Percentiles rank a stretch among this genome's conserved stretches.
These are phyloP conservation scores for Populus tomentosa DNA, from an alignment of 441 rosid species.

Conservation along the genomic window DNA sequence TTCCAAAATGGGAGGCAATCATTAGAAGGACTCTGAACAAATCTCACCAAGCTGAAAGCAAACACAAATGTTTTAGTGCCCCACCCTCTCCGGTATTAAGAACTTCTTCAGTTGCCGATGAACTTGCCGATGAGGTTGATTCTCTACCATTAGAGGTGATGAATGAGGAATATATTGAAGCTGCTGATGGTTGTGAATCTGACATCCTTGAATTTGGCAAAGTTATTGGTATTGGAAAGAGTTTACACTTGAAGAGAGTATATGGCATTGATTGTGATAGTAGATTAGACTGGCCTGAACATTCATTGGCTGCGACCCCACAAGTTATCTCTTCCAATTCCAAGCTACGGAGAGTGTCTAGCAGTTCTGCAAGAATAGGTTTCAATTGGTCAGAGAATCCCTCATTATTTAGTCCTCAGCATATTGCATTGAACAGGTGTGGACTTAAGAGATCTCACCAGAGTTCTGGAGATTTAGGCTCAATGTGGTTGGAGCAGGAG, in stretches of 20 bases:
- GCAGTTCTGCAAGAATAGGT: conserved; percentile 73
- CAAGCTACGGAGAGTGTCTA: conserved; percentile 59
- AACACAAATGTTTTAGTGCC: conserved; percentile 77
- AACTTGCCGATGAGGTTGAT: conserved; percentile 57
- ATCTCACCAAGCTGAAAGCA: conserved; percentile 45
- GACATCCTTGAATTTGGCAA: conserved; percentile 23
- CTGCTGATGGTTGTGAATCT: conserved; percentile 21
- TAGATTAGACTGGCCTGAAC: conserved; percentile 85
- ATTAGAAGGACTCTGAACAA: conserved; percentile 85
- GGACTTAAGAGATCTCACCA: conserved; percentile 59
- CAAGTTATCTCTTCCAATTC: conserved; percentile 48
- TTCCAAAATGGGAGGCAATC: conserved; percentile 86
- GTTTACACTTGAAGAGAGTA: conserved; percentile 38
- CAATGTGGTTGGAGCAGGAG: conserved; percentile 39
- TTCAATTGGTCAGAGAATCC: conserved; percentile 42
- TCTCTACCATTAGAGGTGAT: conserved; percentile 42
- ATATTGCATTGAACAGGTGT: conserved; percentile 33
- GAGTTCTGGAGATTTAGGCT: conserved; percentile 57
- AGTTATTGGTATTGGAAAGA: conserved; percentile 29
- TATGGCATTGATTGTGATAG: conserved; percentile 38
- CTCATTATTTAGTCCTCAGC: conserved; percentile 27
- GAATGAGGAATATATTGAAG: conserved; percentile 29
- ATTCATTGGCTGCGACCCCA: conserved; percentile 64
- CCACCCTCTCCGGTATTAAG: conserved; percentile 83
- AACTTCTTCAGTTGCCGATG: conserved; percentile 74